Conservation (phyloP, 2,329 filamentous ascomycete species). For the Tolypocladium paradoxum region DNA sequence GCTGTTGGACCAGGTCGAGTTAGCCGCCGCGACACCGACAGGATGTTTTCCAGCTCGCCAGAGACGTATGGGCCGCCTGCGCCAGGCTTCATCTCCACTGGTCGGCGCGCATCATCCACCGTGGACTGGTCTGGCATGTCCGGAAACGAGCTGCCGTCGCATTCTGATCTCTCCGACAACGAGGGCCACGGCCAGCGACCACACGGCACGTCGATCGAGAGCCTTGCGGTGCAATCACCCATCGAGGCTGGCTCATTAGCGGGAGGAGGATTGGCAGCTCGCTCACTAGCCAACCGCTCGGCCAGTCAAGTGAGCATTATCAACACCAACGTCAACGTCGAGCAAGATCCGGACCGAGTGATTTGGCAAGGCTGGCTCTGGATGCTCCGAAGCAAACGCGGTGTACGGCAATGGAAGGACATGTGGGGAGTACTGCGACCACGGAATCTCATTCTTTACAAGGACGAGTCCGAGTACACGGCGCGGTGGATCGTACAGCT, state of each 20-base stretch:
- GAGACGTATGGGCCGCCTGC: slow-evolving; percentile 34
- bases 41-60: slow-evolving; percentile 47
- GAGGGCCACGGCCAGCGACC: slow-evolving; percentile 41
- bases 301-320: slow-evolving; percentile 51
- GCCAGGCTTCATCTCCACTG: slow-evolving; percentile 20
- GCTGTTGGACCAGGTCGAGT: slow-evolving; percentile 2
- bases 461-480: slow-evolving; percentile 83
- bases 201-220: slow-evolving; percentile 42
- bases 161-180: slow-evolving; percentile 77
- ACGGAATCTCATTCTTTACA: slow-evolving; percentile 80
- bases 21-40: slow-evolving; percentile 26
- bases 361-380: slow-evolving; percentile 88
- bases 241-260: slow-evolving; percentile 12
- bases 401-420: slow-evolving; percentile 87
- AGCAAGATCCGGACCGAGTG: slow-evolving; percentile 73
- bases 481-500: slow-evolving; percentile 75
- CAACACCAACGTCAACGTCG: slow-evolving; percentile 16
- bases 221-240: slow-evolving; percentile 30
- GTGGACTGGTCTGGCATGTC: slow-evolving; percentile 54
- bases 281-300: slow-evolving; percentile 35
- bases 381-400: slow-evolving; percentile 70
- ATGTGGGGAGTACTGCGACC: slow-evolving; percentile 86
- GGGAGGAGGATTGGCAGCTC: slow-evolving; percentile 17
- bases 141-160: slow-evolving; percentile 60
- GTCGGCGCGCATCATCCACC: slow-evolving; percentile 48